Evolutionary conservation across 2,329 filamentous ascomycete species (phyloP), one percentile per base, ranked within the genome.

Genomic region (Colletotrichum sp.): DNA sequence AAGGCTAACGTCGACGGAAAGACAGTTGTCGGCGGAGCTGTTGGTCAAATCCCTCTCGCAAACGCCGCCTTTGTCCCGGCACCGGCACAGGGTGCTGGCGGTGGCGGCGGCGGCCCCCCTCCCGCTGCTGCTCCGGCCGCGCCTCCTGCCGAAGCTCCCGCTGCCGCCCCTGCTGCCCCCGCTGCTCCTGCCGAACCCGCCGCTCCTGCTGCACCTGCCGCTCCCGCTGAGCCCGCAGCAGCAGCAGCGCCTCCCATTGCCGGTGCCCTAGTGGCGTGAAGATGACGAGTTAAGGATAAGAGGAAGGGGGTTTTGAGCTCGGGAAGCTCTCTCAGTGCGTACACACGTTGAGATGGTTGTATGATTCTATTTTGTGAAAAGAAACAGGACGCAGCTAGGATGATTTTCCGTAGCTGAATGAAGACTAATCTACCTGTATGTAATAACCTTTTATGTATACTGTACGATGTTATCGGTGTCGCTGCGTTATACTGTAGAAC

Each of bases 61-160:
- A 77, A 77, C 7, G 82, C 82, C 3, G 81, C 80, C 3, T 82
- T 82, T 56, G 76, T 79, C 9, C 79, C 80, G 6, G 79, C 80
- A 5, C 75, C 80, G 4, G 70, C 76, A 1, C 3, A 81, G 48
- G 55, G 73, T 14, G 77, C 38, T 4, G 69, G 69, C n/a, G 69
- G 69, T 12, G 69, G 69, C 4, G 69, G 69, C 16, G 77, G 62
- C 2, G 70, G 70, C 12, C 13, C 70, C 4, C 67, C 67, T 10
- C 61, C 72, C 1, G 59, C 55, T 13, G 38, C 62, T 3, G 38
- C 71, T 12, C 67, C 69, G 7, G 56, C 68, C 2, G 72, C 59
- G 28, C 72, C 43, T 1, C 34, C 72, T 7, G 52, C 67, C 3
- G 36, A 66, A 18, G 34, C 70, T 30, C 28, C 69, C 14, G 52